Base-by-base conservation (phyloP, 306 rosid species). In the Astragalus membranaceus region DNA sequence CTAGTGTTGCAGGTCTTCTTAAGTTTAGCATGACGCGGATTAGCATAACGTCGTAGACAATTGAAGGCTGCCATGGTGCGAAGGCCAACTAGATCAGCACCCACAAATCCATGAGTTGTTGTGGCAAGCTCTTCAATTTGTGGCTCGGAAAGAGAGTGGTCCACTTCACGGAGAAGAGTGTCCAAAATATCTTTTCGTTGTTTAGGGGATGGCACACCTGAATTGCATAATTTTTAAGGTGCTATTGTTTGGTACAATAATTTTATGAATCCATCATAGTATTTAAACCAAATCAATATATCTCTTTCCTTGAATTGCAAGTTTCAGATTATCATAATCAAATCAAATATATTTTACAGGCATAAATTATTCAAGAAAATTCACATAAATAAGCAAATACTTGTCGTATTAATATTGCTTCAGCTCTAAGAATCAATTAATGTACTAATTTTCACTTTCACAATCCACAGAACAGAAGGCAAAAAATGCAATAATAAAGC, bases 101-200 rank as follows among this genome's bases (percentile, higher is more conserved):
- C 98, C 12, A 93, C 94, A 71, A 90, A 93, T 52, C 97, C 97
- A 81, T 93, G 98, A 55, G 96, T 88, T 57, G 77, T 78, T 48
- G 82, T 75, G 65, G 90, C 94, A 75, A 90, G 94, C 55, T 93
- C 84, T 78, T 90, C 82, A 74, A 88, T 82, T 79, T 93, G 96
- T 57, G 50, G 35, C 12, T 79, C 85, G 12, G 79, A 82, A 73
- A 93, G 94, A 23, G 83, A 63, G 72, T 93, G 98, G 41, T 93
- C 81, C 78, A 84, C 83, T 67, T 83, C 91, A 85, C 80, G 3
- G 23, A 89, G 91, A 85, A 88, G 87, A 82, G 88, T 75, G 49
- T 51, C 55, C 81, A 92, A 76, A 76, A 89, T 89, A 72, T 89
- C 92, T 39, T 76, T 72, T 32, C 96, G 88, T 73, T 88, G 96